phyloP scores from a whole-genome alignment of 2,329 filamentous ascomycete species.

The Colletotrichum karsti region DNA sequence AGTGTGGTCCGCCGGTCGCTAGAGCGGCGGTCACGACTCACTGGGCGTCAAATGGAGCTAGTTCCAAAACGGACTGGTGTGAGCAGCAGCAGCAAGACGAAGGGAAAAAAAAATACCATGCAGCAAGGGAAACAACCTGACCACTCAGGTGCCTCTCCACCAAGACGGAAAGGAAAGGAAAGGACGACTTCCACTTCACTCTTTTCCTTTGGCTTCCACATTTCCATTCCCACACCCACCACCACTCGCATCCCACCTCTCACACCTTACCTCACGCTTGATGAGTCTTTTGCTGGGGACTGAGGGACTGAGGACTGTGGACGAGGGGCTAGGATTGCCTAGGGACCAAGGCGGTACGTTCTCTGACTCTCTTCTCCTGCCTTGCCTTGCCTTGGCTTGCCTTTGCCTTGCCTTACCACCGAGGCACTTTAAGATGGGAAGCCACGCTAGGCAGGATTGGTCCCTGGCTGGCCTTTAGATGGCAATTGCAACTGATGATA shows the following conservation, averaged over 20 bases:
- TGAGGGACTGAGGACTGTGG: no score
- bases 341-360: neutral
- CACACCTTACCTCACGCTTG: neutral
- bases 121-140: constrained; percentile 11
- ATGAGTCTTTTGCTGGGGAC: neutral
- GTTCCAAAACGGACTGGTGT: neutral
- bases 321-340: neutral
- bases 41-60: no score
- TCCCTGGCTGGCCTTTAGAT: neutral
- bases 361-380: neutral
- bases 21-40: no score
- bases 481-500: no score
- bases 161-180: neutral
- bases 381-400: neutral
- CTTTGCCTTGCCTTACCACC: neutral
- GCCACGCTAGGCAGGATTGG: no score
- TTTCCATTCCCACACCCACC: neutral
- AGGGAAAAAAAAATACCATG: neutral
- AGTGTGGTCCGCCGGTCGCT: no score
- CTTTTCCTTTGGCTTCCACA: neutral
- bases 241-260: neutral
- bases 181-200: constrained; percentile 18
- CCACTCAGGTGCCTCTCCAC: constrained; percentile 27
- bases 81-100: neutral
- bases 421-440: neutral